Evolutionary conservation across 331 rosid genomes (phyloP).

Genomic region (Saraca asoca): DNA sequence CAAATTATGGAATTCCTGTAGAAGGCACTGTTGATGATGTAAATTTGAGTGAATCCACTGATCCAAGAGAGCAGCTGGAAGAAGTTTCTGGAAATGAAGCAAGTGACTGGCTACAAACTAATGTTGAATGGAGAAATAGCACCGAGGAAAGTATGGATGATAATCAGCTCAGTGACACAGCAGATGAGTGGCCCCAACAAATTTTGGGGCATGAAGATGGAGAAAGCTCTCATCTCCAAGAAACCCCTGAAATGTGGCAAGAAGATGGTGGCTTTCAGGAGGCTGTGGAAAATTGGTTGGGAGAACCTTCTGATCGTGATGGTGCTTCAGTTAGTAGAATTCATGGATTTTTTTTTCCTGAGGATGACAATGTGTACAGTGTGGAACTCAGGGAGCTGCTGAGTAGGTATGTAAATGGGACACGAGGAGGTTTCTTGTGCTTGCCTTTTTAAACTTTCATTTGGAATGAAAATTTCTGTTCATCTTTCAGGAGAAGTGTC

Average conservation of each 20-base stretch:
- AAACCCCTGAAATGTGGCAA: conserved; percentile 68
- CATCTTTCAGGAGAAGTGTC: conserved; percentile 87
- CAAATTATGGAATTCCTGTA: conserved; percentile 32
- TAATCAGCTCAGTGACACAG: conserved; percentile 49
- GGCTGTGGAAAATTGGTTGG: conserved; percentile 89
- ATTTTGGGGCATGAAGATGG: conserved; percentile 55
- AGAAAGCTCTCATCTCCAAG: conserved; percentile 62
- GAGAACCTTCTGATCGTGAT: conserved; percentile 67
- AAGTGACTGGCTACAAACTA: conserved; percentile 51
- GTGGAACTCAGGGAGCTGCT: conserved; percentile 89
- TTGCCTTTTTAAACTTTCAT: conserved; percentile 24
- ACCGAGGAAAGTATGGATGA: conserved; percentile 47
- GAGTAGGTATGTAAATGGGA: conserved; percentile 60
- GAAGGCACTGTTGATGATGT: conserved; percentile 41
- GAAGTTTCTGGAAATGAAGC: conserved; percentile 50
- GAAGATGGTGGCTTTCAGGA: conserved; percentile 78
- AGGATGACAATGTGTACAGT: conserved; percentile 76
- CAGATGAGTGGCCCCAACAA: conserved; percentile 64
- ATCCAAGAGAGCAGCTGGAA: conserved; percentile 55
- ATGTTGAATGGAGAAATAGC: conserved; percentile 51
- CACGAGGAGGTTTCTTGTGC: conserved; percentile 24
- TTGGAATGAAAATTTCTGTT: conserved; percentile 20
- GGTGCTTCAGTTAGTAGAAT: conserved; percentile 56
- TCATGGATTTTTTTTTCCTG: conserved; percentile 75
- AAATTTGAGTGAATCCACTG: conserved; percentile 49